Percentiles rank a stretch among this genome's conserved stretches.
Conservation (phyloP, 2,329 filamentous ascomycete species). For the Trichoderma sp. region DNA sequence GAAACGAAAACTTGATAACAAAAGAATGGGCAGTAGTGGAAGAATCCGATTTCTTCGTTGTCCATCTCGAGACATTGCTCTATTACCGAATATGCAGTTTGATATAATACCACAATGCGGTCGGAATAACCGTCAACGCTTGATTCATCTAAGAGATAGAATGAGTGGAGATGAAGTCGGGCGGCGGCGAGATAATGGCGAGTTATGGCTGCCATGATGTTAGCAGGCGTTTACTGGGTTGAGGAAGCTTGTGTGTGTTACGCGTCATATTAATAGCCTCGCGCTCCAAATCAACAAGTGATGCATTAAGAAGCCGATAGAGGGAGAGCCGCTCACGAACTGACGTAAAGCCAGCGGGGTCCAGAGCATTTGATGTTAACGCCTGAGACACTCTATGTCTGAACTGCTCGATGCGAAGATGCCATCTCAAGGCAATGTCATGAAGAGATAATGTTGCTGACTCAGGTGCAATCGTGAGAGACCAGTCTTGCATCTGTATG, state of each 20-base stretch:
- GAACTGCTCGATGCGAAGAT: conserved; percentile 24
- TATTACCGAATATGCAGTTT: conserved; percentile 17
- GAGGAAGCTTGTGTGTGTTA: not conserved
- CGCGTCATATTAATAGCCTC: conserved; percentile 20
- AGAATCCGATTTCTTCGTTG: conserved; percentile 11
- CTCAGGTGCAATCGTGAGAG: conserved; percentile 19
- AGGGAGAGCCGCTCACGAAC: conserved; percentile 17
- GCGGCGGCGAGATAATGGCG: conserved; percentile 21
- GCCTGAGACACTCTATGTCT: conserved; percentile 19
- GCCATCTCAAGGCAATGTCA: conserved; percentile 15
- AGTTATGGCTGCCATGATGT: not conserved
- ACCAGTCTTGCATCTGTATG: conserved; percentile 24
- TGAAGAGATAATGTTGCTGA: conserved; percentile 11
- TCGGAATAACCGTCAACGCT: conserved; percentile 19
- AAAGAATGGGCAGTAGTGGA: conserved; percentile 18
- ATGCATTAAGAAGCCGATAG: conserved; percentile 19
- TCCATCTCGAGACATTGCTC: conserved; percentile 23
- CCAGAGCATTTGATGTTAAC: conserved; percentile 16
- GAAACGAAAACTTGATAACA: conserved; percentile 22
- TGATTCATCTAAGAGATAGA: conserved; percentile 20
- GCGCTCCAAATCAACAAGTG: conserved; percentile 17
- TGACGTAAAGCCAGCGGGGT: conserved; percentile 18
- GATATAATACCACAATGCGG: conserved; percentile 11
- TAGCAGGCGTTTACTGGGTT: not conserved
- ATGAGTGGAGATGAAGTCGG: conserved; percentile 21